phyloP scores from a whole-genome alignment of 1,139 yeast genomes.

The Blastobotrys capitulatus region DNA sequence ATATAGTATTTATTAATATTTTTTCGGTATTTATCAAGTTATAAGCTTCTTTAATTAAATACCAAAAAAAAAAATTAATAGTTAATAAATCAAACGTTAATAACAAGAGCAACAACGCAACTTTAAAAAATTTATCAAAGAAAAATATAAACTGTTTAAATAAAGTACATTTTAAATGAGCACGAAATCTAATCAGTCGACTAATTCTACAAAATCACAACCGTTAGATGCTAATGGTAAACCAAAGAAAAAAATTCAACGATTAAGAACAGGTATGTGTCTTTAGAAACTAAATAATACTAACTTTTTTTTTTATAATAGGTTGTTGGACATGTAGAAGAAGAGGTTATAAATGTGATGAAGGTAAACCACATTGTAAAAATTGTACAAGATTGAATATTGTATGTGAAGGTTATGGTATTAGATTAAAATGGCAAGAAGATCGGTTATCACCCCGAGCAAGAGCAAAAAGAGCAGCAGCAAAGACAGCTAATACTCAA shows the following conservation, averaged over 20 bases:
- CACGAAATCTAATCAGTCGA: no score
- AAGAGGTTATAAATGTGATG: conserved; percentile 82
- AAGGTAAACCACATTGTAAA: conserved; percentile 49
- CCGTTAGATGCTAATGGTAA: not conserved
- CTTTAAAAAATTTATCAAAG: no score
- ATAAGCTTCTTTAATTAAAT: no score
- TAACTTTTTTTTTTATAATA: conserved; percentile 3
- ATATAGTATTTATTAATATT: no score
- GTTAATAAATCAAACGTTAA: no score
- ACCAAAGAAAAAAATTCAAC: conserved; percentile 24
- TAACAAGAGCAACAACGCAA: no score
- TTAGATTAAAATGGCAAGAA: conserved; percentile 27
- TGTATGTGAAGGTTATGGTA: conserved; percentile 28
- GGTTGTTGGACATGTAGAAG: conserved; percentile 81
- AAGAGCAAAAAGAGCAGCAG: not conserved
- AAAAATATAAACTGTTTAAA: no score
- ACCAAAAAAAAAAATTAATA: no score
- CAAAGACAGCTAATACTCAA: not conserved
- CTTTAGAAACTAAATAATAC: not conserved
- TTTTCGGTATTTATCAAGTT: no score
- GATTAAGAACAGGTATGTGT: conserved; percentile 25
- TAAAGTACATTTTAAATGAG: no score
- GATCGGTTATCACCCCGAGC: conserved; percentile 10
- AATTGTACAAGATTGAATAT: conserved; percentile 24
- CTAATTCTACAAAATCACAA: no score